Conservation (phyloP, 2,329 filamentous ascomycete genomes). For the Paracoccidioides brasiliensis region DNA sequence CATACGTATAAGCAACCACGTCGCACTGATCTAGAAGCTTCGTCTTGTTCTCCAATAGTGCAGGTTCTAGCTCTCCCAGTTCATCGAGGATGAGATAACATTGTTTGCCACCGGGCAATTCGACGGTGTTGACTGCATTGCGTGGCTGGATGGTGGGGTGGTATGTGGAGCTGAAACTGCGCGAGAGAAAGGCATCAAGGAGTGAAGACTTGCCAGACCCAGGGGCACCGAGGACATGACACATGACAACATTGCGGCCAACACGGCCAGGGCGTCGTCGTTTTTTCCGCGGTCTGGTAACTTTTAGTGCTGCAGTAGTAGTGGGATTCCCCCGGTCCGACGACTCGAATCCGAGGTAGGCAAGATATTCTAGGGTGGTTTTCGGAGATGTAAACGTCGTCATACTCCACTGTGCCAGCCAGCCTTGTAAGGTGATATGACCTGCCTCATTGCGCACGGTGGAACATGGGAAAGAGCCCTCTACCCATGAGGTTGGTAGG, state of each 20-base stretch:
- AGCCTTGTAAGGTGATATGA: constrained; percentile 89
- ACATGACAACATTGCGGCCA: constrained; percentile 86
- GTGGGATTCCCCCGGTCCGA: constrained; percentile 56
- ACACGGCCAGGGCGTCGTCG: constrained; percentile 70
- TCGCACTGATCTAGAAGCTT: constrained; percentile 82
- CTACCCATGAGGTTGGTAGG: constrained; percentile 71
- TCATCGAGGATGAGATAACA: constrained; percentile 94
- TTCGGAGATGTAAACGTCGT: constrained; percentile 94
- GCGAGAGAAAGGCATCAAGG: constrained; percentile 79
- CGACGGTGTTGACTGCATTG: constrained; percentile 88
- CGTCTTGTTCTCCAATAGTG: constrained; percentile 79
- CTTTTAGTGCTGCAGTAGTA: constrained; percentile 72
- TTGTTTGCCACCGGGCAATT: constrained; percentile 89
- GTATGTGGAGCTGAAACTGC: constrained; percentile 72
- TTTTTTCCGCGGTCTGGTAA: constrained; percentile 83
- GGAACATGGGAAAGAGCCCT: constrained; percentile 80
- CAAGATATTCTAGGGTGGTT: constrained; percentile 88
- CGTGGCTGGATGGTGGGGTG: constrained; percentile 90
- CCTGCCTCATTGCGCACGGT: constrained; percentile 93
- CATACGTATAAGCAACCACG: constrained; percentile 87
- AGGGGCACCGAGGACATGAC: constrained; percentile 77
- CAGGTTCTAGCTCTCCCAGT: constrained; percentile 86
- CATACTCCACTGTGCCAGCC: constrained; percentile 99
- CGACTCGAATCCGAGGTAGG: constrained; percentile 88
- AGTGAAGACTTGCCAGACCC: constrained; percentile 84